phyloP scores from a whole-genome alignment of 108 stramenopile genomes.

The Cylindrotheca fusiformis region DNA sequence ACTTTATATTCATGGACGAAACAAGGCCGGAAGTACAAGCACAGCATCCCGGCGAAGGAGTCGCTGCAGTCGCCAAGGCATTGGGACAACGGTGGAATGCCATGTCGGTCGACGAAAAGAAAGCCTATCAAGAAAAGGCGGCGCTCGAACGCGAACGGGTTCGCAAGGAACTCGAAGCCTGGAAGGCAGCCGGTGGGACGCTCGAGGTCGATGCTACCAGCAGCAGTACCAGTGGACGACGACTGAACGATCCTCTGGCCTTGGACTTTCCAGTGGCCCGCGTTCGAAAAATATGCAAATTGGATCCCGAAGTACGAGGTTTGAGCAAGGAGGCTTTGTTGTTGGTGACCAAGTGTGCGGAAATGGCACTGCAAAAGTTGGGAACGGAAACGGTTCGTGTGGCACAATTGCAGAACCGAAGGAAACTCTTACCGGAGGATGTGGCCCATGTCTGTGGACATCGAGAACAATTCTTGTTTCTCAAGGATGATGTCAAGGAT shows the following conservation, averaged over 20 bases:
- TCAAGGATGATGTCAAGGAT: slow-evolving; percentile 66
- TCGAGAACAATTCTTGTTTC: slow-evolving; percentile 66
- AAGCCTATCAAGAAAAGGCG: slow-evolving; percentile 54
- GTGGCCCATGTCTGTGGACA: slow-evolving; percentile 68
- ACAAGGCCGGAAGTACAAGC: slow-evolving; percentile 62
- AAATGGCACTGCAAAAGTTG: slow-evolving; percentile 62
- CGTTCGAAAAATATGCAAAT: slow-evolving; percentile 84
- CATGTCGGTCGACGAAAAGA: slow-evolving; percentile 46
- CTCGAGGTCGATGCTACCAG: slow-evolving; percentile 5
- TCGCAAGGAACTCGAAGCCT: slow-evolving; percentile 49
- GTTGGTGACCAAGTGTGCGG: slow-evolving; percentile 78
- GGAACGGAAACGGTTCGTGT: slow-evolving; percentile 63
- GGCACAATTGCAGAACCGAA: slow-evolving; percentile 73
- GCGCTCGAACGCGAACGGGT: slow-evolving; percentile 58
- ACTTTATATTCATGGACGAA: slow-evolving; percentile 84
- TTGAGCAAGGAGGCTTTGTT: slow-evolving; percentile 80
- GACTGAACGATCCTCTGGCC: not conserved
- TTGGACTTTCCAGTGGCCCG: slow-evolving; percentile 62
- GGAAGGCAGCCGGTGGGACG: slow-evolving; percentile 43
- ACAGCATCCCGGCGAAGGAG: slow-evolving; percentile 64
- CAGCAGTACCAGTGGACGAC: slow-evolving; percentile 3
- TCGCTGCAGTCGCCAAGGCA: slow-evolving; percentile 50
- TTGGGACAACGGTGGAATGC: slow-evolving; percentile 61
- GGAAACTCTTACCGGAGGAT: slow-evolving; percentile 72
- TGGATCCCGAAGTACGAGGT: slow-evolving; percentile 83